Evolutionary conservation across 371 early-diverging fungal species (phyloP), one percentile per base, ranked within the genome.

Genomic region (Mucor velutinosus): DNA sequence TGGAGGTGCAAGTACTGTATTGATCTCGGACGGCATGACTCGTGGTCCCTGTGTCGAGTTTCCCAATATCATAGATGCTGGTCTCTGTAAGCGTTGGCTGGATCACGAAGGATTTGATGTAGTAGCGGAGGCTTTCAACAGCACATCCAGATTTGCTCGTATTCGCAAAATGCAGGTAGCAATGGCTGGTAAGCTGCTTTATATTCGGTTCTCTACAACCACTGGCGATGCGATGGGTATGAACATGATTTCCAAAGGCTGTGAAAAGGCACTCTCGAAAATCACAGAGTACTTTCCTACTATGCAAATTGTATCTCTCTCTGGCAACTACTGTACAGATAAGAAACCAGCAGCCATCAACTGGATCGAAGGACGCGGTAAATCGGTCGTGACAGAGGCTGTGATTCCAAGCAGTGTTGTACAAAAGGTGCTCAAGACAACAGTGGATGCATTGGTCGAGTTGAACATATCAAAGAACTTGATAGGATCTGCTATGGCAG

Each of bases 211-310:
- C 82, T 82, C 90, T 3, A 95, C 98, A 0, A 86, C 90, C 4
- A 97, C 99, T 2, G 99, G 99, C 58, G 99, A 98, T 80, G 99
- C 99, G 7, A 98, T 98, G 99, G 99, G 99, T 29, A 98, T 98
- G 99, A 98, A 98, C 81, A 98, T 98, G 99, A 97, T 98, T 55
- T 97, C 97, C 25, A 98, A 98, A 78, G 97, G 97, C 32, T 93
- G 93, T 69, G 95, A 96, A 80, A 87, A 89, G 70, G 88, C 94
- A 0, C 75, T 94, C 62, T 75, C 78, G n/a, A 77, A 83, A 0
- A 80, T 96, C 27, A 60, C 73, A 15, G 82, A 86, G 27, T 67
- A 76, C 21, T 97, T 91, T 80, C 90, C 91, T 5, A 86, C 84
- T 39, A 93, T 94, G 91, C 84, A 87, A 66, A 86, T 97, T 51